phyloP scores from a whole-genome alignment of 1,284 basidiomycete genomes.

The Malassezia dermatis region DNA sequence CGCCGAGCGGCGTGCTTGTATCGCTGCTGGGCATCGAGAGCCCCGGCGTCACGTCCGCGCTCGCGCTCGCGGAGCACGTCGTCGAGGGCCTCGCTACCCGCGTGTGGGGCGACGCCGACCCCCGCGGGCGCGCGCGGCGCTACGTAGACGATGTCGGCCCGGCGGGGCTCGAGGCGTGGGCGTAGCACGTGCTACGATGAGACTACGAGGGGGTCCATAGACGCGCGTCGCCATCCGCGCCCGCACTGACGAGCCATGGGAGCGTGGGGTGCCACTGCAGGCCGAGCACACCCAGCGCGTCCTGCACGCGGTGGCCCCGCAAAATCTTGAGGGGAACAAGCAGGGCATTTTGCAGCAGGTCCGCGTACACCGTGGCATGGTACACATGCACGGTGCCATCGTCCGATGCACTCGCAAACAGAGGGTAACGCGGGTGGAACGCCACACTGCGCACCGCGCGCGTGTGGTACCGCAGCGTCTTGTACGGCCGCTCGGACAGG shows the following conservation, averaged over 20 bases:
- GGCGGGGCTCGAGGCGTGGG: constrained; percentile 9
- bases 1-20: constrained; percentile 27
- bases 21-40: constrained; percentile 55
- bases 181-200: background rate
- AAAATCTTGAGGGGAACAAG: constrained; percentile 96
- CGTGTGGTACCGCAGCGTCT: constrained; percentile 87
- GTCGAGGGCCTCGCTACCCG: constrained; percentile 48
- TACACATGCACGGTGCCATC: constrained; percentile 95
- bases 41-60: constrained; percentile 52
- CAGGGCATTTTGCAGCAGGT: constrained; percentile 78
- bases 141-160: constrained; percentile 10
- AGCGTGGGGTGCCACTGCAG: constrained; percentile 77
- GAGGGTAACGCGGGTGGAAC: constrained; percentile 71
- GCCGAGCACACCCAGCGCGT: constrained; percentile 82
- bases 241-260: constrained; percentile 86
- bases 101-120: constrained; percentile 37
- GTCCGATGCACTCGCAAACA: constrained; percentile 90
- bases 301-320: constrained; percentile 70
- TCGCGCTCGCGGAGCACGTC: constrained; percentile 53
- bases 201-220: constrained; percentile 58
- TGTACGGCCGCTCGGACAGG: constrained; percentile 87
- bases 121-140: constrained; percentile 1
- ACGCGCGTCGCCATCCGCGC: constrained; percentile 77
- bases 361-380: constrained; percentile 79
- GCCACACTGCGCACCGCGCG: constrained; percentile 80